Conservation (phyloP, 2,329 filamentous ascomycete genomes). For the Cercospora sesami region DNA sequence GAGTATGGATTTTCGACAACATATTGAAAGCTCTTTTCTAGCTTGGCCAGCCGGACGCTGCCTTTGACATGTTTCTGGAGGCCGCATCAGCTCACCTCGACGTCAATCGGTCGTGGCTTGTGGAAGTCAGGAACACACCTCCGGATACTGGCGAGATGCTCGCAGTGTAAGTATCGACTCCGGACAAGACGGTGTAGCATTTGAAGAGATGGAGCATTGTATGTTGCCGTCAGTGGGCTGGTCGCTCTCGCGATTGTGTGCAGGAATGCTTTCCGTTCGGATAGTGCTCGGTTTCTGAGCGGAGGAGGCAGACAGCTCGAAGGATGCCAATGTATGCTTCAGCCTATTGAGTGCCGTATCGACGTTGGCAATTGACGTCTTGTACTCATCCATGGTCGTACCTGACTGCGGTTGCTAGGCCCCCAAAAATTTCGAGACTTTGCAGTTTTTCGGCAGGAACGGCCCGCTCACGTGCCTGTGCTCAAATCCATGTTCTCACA, state of each 20-base stretch:
- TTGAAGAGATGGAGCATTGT: neutral
- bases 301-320: slow-evolving; percentile 28
- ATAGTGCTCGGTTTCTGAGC: slow-evolving; percentile 5
- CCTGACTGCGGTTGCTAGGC: neutral
- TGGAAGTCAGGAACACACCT: slow-evolving; percentile 23
- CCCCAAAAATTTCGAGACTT: slow-evolving; percentile 15
- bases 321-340: slow-evolving; percentile 36
- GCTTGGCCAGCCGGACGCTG: slow-evolving; percentile 16
- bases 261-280: neutral
- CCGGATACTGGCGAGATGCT: slow-evolving; percentile 21
- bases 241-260: neutral
- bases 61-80: slow-evolving; percentile 15
- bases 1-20: slow-evolving; percentile 25
- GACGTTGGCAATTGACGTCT: slow-evolving; percentile 34
- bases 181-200: neutral
- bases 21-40: slow-evolving; percentile 19
- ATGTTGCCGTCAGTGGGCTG: neutral
- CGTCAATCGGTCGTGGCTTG: neutral
- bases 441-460: neutral
- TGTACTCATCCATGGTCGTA: slow-evolving; percentile 34
- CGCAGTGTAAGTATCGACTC: slow-evolving; percentile 16
- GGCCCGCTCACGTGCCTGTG: slow-evolving; percentile 2
- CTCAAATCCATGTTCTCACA: neutral
- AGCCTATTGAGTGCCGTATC: slow-evolving; percentile 36
- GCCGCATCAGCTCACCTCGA: slow-evolving; percentile 26